phyloP scores from a whole-genome alignment of 2,329 filamentous ascomycete genomes.

The Alternaria sp. region DNA sequence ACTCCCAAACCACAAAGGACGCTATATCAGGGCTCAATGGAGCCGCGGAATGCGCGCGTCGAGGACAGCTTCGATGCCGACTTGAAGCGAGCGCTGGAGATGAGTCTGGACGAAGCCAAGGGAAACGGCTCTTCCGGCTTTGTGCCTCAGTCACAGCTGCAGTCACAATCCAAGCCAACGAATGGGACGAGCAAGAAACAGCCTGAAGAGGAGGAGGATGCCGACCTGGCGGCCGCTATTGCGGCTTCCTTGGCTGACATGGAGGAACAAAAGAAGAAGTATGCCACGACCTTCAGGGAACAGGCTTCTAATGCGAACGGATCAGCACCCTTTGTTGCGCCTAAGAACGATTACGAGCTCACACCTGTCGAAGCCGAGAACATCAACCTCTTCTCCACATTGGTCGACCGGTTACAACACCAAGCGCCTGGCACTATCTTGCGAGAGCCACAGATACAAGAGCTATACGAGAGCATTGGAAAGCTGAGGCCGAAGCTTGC shows the following conservation, averaged over 20 bases:
- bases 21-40: conserved; percentile 73
- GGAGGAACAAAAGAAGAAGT: conserved; percentile 95
- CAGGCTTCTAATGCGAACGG: conserved; percentile 67
- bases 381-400: conserved; percentile 91
- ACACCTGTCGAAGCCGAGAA: conserved; percentile 95
- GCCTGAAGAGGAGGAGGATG: conserved; percentile 81
- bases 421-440: conserved; percentile 95
- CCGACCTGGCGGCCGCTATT: conserved; percentile 92
- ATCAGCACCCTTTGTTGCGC: conserved; percentile 58
- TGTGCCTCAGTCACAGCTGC: conserved; percentile 66
- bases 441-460: conserved; percentile 96
- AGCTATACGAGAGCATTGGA: conserved; percentile 97
- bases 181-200: conserved; percentile 46
- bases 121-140: conserved; percentile 74
- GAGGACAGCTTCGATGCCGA: conserved; percentile 95
- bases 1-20: conserved; percentile 65
- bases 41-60: conserved; percentile 85
- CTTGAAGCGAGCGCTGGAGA: conserved; percentile 88
- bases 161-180: conserved; percentile 46
- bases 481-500: conserved; percentile 90
- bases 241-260: conserved; percentile 94
- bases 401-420: conserved; percentile 93
- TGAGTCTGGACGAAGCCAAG: conserved; percentile 95
- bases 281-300: conserved; percentile 82
- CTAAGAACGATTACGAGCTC: conserved; percentile 93